phyloP scores from a whole-genome alignment of 257 asterid species.

The Schizonepeta tenuifolia region DNA sequence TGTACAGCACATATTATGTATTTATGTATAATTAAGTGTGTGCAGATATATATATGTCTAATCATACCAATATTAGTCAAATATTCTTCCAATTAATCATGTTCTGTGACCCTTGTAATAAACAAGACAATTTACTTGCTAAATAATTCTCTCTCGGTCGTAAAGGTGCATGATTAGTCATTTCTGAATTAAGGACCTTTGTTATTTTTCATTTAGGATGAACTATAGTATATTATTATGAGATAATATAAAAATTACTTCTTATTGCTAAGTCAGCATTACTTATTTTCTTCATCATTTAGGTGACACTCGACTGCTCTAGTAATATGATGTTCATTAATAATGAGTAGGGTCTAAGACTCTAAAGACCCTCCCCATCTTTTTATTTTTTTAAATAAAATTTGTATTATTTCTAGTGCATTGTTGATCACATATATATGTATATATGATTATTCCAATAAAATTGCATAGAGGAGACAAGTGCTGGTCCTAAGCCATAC shows the following conservation, averaged over 20 bases:
- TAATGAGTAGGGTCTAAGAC: neutral
- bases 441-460: neutral
- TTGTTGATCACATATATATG: neutral
- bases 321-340: neutral
- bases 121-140: too few relatives aligned
- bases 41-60: too few relatives aligned
- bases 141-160: neutral
- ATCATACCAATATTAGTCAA: conserved; percentile 5
- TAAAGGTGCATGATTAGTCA: too few relatives aligned
- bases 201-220: too few relatives aligned
- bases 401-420: neutral
- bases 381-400: neutral
- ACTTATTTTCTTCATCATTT: neutral
- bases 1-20: neutral
- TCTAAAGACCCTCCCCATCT: neutral
- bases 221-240: too few relatives aligned
- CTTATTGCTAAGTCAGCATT: too few relatives aligned
- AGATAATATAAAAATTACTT: too few relatives aligned
- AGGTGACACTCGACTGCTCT: neutral
- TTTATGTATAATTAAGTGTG: too few relatives aligned
- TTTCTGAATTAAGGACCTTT: too few relatives aligned
- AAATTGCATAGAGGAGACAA: neutral
- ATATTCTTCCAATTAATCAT: conserved; percentile 9
- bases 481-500: conserved; percentile 1
- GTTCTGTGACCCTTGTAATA: neutral